Conservation (phyloP, 192 early-diverging fungal genomes). For the Coemansia sp. region DNA sequence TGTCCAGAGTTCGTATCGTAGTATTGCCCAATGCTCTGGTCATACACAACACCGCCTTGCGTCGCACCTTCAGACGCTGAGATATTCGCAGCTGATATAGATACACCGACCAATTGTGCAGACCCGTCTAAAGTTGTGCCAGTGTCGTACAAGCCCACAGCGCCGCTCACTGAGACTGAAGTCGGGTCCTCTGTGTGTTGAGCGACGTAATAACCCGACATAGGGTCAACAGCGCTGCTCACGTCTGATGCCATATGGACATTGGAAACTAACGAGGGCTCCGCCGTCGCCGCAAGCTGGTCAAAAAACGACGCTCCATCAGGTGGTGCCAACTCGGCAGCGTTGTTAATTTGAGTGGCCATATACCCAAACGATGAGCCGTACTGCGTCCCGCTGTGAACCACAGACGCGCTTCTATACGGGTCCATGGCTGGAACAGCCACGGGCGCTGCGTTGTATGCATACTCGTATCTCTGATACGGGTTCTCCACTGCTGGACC, state of each 20-base stretch:
- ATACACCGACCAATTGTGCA: not conserved
- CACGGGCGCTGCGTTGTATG: not conserved
- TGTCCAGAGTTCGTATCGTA: conserved; percentile 49
- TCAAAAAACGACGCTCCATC: conserved; percentile 28
- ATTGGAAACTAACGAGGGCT: not conserved
- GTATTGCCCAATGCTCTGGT: conserved; percentile 38
- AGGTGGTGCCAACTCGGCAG: not conserved
- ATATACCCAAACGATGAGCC: conserved; percentile 18
- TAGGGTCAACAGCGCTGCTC: not conserved
- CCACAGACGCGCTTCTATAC: conserved; percentile 44
- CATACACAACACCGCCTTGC: conserved; percentile 35
- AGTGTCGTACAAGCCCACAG: not conserved
- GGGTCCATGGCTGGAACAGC: conserved; percentile 6
- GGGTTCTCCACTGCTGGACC: conserved; percentile 41
- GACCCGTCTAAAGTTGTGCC: not conserved
- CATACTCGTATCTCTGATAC: conserved; percentile 18
- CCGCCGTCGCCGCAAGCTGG: conserved; percentile 15
- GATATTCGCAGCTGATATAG: not conserved
- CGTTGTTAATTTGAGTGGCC: not conserved
- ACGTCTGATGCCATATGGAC: not conserved
- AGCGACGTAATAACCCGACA: not conserved
- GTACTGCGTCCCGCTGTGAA: conserved; percentile 28
- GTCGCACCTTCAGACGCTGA: not conserved
- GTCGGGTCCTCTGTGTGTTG: not conserved
- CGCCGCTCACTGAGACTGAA: not conserved